Percentiles rank a stretch among this genome's conserved stretches.
Evolutionary conservation across 1,139 yeast genomes (phyloP).

Genomic region (Williopsis jadinii): DNA sequence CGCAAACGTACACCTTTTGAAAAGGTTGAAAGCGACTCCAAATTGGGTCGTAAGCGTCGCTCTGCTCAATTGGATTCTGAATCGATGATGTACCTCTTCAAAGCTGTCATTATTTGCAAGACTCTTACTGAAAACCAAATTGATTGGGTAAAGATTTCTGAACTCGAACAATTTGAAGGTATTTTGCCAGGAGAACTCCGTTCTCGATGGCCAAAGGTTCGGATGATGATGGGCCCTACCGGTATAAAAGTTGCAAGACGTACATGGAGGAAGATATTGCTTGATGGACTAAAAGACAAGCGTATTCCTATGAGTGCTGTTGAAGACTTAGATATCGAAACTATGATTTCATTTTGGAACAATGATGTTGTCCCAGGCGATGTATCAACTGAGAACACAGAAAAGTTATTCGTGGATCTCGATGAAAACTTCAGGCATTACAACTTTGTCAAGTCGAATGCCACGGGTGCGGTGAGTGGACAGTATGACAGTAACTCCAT

Average conservation of each 20-base stretch:
- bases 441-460: slow-evolving; percentile 25
- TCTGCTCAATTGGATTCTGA: slow-evolving; percentile 23
- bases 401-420: slow-evolving; percentile 24
- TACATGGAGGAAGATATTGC: slow-evolving; percentile 52
- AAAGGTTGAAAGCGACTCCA: neutral
- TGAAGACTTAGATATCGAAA: slow-evolving; percentile 39
- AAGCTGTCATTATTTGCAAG: slow-evolving; percentile 59
- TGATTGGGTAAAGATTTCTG: slow-evolving; percentile 52
- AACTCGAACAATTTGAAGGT: slow-evolving; percentile 33
- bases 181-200: slow-evolving; percentile 34
- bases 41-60: slow-evolving; percentile 8
- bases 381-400: slow-evolving; percentile 18
- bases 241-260: slow-evolving; percentile 47
- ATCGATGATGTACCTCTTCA: slow-evolving; percentile 44
- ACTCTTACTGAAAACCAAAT: slow-evolving; percentile 43
- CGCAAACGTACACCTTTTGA: neutral
- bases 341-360: slow-evolving; percentile 52
- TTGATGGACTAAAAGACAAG: slow-evolving; percentile 45
- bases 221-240: slow-evolving; percentile 50
- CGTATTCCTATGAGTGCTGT: slow-evolving; percentile 38
- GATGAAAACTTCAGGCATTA: slow-evolving; percentile 24
- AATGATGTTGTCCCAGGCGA: slow-evolving; percentile 34
- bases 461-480: slow-evolving; percentile 5
- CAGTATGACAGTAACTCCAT: slow-evolving; percentile 31
- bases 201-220: slow-evolving; percentile 55